Conservation (phyloP, 371 early-diverging fungal species). For the Choanephora cucurbitarum region DNA sequence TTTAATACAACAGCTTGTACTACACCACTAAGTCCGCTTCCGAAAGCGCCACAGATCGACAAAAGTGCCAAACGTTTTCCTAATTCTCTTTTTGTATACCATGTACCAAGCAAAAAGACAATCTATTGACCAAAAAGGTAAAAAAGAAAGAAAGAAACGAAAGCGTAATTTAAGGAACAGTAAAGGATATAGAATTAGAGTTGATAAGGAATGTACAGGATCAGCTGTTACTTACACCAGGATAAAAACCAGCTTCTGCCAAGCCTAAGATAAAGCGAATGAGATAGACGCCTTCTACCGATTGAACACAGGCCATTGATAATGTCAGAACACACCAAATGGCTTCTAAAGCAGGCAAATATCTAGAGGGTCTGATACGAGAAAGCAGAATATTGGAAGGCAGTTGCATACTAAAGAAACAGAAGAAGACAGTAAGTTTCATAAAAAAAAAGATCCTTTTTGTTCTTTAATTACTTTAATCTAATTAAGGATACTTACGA, state of each 20-base stretch:
- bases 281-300: constrained; percentile 44
- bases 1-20: constrained; percentile 49
- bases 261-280: constrained; percentile 61
- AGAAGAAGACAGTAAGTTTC: no score
- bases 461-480: no score
- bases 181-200: not conserved
- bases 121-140: constrained; percentile 32
- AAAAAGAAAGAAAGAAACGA: constrained; percentile 1
- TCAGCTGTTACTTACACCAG: constrained; percentile 32
- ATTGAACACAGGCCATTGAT: constrained; percentile 63
- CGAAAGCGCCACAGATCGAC: constrained; percentile 45
- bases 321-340: constrained; percentile 60
- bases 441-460: no score
- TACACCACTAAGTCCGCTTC: constrained; percentile 44
- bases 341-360: constrained; percentile 53
- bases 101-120: constrained; percentile 48
- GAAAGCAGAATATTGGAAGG: constrained; percentile 65
- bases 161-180: not conserved
- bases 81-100: constrained; percentile 54
- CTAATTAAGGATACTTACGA: no score
- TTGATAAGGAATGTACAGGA: not conserved
- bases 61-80: constrained; percentile 42
- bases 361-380: constrained; percentile 50
- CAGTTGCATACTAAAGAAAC: constrained; percentile 48
- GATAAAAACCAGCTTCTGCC: constrained; percentile 66